Evolutionary conservation across 192 early-diverging fungal species (phyloP).

Genomic region (Thamnidium elegans): DNA sequence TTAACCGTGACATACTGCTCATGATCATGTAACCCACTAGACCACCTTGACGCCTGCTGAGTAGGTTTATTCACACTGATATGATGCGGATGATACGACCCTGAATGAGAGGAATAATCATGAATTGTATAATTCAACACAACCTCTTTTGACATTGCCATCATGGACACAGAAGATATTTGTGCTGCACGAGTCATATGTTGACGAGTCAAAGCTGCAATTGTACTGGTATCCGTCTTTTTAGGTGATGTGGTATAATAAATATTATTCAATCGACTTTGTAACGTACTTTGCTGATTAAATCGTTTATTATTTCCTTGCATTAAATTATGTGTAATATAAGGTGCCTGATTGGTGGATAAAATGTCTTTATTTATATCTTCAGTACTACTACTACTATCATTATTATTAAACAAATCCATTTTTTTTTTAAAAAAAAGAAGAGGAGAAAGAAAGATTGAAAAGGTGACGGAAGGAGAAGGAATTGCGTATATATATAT

Average conservation of each 20-base stretch:
- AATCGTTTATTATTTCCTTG: conserved; percentile 3
- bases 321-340: background rate
- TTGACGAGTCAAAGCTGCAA: conserved; percentile 4
- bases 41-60: conserved; percentile 92
- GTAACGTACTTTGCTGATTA: background rate
- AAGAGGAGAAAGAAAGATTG: background rate
- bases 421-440: background rate
- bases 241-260: conserved; percentile 4
- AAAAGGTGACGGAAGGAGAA: background rate
- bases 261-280: conserved; percentile 1
- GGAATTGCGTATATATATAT: background rate
- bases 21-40: conserved; percentile 80
- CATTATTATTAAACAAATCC: too few relatives aligned
- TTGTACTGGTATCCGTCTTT: background rate
- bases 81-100: conserved; percentile 81
- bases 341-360: background rate
- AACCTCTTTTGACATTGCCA: background rate
- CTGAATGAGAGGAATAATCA: conserved; percentile 76
- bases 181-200: conserved; percentile 2
- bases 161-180: background rate
- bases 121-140: conserved; percentile 58
- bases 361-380: too few relatives aligned
- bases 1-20: conserved; percentile 86
- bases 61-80: conserved; percentile 77
- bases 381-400: too few relatives aligned